A percentile compares a stretch with the other conserved stretches of the same genome.
Conservation (phyloP, 139 green algal species). For the Volvox africanus region DNA sequence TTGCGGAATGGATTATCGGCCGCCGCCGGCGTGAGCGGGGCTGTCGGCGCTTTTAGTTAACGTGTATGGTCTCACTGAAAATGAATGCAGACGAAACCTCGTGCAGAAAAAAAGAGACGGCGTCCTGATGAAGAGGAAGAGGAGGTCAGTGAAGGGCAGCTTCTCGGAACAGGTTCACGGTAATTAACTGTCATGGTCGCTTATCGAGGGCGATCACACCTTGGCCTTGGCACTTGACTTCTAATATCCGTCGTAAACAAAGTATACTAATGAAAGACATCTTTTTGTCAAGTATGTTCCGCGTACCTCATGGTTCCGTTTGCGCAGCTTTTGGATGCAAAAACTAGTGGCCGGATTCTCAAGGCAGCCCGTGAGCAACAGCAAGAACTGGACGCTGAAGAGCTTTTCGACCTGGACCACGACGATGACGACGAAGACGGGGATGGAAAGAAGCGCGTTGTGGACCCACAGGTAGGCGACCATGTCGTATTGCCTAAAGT, state of each 20-base stretch:
- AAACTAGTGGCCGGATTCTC: constrained; percentile 83
- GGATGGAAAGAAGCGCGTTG: not conserved
- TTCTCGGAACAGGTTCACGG: too few relatives aligned
- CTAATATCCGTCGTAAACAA: too few relatives aligned
- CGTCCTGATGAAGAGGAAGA: constrained; percentile 52
- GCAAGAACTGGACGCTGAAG: constrained; percentile 86
- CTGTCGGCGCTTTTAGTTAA: not conserved
- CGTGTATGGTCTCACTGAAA: not conserved
- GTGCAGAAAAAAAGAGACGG: constrained; percentile 63
- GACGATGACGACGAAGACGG: not conserved
- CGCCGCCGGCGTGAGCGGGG: not conserved
- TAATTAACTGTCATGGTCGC: too few relatives aligned
- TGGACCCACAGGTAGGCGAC: constrained; percentile 3
- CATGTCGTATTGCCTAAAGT: too few relatives aligned
- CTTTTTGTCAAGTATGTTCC: too few relatives aligned
- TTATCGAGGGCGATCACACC: too few relatives aligned
- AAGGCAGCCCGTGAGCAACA: constrained; percentile 86
- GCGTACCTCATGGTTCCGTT: too few relatives aligned
- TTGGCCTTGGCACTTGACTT: too few relatives aligned
- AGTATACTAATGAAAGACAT: too few relatives aligned
- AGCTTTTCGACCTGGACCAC: constrained; percentile 37
- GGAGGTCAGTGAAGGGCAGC: constrained; percentile 2
- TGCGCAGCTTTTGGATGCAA: constrained; percentile 64
- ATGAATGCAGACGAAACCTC: constrained; percentile 65
- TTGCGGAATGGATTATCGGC: not conserved